Percentiles rank a stretch among this genome's conserved stretches.
phyloP scores from a whole-genome alignment of 441 rosid species.

The Gossypium schwendimanii region DNA sequence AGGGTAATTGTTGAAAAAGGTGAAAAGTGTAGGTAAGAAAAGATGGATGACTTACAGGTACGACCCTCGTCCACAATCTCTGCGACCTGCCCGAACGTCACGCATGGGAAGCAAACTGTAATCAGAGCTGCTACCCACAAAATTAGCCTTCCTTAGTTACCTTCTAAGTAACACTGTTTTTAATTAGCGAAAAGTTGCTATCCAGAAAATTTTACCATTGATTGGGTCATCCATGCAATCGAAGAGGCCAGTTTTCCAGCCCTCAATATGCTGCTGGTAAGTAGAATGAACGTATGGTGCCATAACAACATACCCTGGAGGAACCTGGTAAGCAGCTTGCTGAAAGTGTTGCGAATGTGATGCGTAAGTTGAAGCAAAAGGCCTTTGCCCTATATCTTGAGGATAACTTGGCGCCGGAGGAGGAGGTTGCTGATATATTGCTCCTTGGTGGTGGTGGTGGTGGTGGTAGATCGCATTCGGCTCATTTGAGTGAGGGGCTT shows the following conservation, averaged over 20 bases:
- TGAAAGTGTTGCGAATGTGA: neutral
- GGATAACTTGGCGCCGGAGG: neutral
- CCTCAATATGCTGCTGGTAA: neutral
- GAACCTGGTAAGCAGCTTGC: neutral
- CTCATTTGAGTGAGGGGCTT: neutral
- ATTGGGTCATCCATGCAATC: conserved; percentile 54
- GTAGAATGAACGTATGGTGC: neutral
- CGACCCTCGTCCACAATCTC: conserved; percentile 57
- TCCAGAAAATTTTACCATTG: conserved; percentile 22
- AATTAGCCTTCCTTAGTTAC: neutral
- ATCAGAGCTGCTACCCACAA: conserved; percentile 24
- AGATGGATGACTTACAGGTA: conserved; percentile 32
- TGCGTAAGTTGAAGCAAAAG: neutral
- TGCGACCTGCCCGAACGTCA: conserved; percentile 59
- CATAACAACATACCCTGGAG: neutral
- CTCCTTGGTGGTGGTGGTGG: neutral
- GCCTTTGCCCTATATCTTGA: neutral
- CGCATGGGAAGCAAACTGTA: conserved; percentile 49
- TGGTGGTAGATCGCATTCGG: neutral
- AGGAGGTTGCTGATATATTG: neutral
- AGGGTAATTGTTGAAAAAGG: too few relatives aligned
- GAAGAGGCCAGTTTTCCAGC: conserved; percentile 43
- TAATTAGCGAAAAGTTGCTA: neutral
- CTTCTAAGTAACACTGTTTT: neutral
- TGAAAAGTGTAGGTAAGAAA: neutral